Percentiles rank a stretch among this genome's conserved stretches.
phyloP scores from a whole-genome alignment of 768 basidiomycete species.

The Filobasidium floriforme region DNA sequence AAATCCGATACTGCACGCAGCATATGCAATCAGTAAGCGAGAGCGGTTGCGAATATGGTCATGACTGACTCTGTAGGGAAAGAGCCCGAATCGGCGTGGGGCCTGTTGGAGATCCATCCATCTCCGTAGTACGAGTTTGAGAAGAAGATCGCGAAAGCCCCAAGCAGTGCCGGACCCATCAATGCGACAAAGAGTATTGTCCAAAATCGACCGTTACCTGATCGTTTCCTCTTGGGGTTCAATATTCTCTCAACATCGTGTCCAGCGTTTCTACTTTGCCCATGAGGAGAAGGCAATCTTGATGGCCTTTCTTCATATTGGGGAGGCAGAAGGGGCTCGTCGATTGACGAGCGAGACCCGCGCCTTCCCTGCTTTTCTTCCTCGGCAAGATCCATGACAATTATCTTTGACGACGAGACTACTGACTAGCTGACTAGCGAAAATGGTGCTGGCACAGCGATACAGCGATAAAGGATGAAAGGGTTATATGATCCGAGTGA shows the following conservation, averaged over 20 bases:
- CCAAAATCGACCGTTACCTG: not conserved
- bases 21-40: not conserved
- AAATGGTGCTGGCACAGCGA: too few relatives aligned
- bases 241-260: not conserved
- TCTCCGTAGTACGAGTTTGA: not conserved
- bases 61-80: constrained; percentile 4
- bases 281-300: not conserved
- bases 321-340: constrained; percentile 2
- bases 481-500: too few relatives aligned
- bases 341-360: not conserved
- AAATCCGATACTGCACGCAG: constrained; percentile 35
- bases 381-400: not conserved
- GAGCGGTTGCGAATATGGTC: not conserved
- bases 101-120: not conserved
- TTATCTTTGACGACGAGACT: too few relatives aligned
- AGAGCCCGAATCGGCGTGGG: constrained; percentile 4
- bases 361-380: not conserved
- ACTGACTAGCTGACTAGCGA: too few relatives aligned
- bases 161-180: not conserved
- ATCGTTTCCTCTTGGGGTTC: not conserved
- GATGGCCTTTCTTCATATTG: constrained; percentile 1
- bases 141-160: not conserved
- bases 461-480: too few relatives aligned
- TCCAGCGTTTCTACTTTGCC: not conserved
- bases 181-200: not conserved